Percentiles rank a stretch among this genome's conserved stretches.
These are phyloP conservation scores for Hygrocybe coccinea DNA, from an alignment of 768 basidiomycete genomes.

Conservation along the genomic window DNA sequence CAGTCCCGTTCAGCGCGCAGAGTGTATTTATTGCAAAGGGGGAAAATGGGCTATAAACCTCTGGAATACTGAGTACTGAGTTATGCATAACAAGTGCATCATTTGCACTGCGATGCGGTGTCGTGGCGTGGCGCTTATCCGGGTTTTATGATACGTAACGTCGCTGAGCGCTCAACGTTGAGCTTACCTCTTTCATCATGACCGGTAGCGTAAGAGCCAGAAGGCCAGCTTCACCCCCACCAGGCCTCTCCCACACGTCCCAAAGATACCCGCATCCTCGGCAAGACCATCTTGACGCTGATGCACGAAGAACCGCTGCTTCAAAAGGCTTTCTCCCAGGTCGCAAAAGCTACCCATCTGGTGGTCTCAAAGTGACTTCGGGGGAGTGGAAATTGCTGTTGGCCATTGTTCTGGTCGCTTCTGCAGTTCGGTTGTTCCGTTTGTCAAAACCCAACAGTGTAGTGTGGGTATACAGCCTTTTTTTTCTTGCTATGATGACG, in stretches of 20 bases:
- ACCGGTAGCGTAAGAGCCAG: constrained; percentile 58
- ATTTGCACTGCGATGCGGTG: too few species aligned
- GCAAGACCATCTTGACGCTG: constrained; percentile 69
- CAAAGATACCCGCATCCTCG: constrained; percentile 62
- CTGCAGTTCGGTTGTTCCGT: constrained; percentile 79
- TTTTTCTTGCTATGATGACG: constrained; percentile 4
- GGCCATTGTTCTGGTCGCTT: constrained; percentile 62
- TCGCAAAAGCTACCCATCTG: constrained; percentile 44
- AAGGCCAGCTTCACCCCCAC: constrained; percentile 65
- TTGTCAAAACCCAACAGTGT: constrained; percentile 85
- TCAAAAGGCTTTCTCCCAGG: constrained; percentile 58
- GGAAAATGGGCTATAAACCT: too few species aligned
- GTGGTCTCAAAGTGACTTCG: constrained; percentile 58
- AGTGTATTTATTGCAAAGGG: too few species aligned
- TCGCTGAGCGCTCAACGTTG: too few species aligned
- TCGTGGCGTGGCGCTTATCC: too few species aligned
- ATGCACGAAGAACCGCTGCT: constrained; percentile 63
- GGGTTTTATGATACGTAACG: too few species aligned
- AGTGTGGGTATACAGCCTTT: constrained; percentile 56
- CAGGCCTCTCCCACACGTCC: constrained; percentile 36
- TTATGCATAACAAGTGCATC: too few species aligned
- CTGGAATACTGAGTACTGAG: too few species aligned
- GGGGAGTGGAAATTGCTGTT: constrained; percentile 77
- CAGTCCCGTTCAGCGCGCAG: too few species aligned
- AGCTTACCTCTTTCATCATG: constrained; percentile 24